Evolutionary conservation across 768 basidiomycete genomes (phyloP), one percentile per base, ranked within the genome.

Genomic region (Mycena albidolilacea): DNA sequence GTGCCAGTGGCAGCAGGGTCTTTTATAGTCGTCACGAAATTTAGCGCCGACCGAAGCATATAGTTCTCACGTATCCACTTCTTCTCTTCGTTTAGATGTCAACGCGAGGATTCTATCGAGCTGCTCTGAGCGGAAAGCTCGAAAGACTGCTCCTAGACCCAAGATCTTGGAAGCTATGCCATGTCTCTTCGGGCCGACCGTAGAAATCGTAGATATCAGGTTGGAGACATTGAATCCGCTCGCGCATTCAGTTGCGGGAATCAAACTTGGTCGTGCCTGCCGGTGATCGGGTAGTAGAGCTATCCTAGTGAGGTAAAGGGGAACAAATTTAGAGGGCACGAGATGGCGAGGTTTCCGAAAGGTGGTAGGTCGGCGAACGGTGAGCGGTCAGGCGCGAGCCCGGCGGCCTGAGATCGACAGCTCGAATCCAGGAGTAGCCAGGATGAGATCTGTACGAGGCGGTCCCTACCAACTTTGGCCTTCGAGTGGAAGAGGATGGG

Each of bases 11-110:
- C 39, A 37, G 39, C 9, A 46, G 44, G 30, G 30, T 9, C 23
- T 63, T 39, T 64, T 73, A 59, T 73, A 64, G 35, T 60, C 43
- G 63, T 62, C 44, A 44, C 23, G 38, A 48, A 59, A 8, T 63
- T 60, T 59, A 38, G 62, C 71, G 71, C 67, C 55, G 52, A 62
- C 19, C 44, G 38, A 59, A 23, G 59, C 37, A 57, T 17, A 11
- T 15, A n/a, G 23, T 64, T 73, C 61, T 68, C 71, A 64, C 71
- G 62, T n/a, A 60, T 41, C 63, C 67, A 58, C 30, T 54, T 57
- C 67, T 67, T 39, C 35, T 48, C 48, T 70, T 54, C n/a, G n/a
- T 59, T 61, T 52, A 54, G 52, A 30, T 48, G 39, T 30, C 39
- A 60, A 55, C 39, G 39, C 58, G 37, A 67, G 35, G 12, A 54